Conservation (phyloP, 306 rosid species). For the Quercus engelmannii region DNA sequence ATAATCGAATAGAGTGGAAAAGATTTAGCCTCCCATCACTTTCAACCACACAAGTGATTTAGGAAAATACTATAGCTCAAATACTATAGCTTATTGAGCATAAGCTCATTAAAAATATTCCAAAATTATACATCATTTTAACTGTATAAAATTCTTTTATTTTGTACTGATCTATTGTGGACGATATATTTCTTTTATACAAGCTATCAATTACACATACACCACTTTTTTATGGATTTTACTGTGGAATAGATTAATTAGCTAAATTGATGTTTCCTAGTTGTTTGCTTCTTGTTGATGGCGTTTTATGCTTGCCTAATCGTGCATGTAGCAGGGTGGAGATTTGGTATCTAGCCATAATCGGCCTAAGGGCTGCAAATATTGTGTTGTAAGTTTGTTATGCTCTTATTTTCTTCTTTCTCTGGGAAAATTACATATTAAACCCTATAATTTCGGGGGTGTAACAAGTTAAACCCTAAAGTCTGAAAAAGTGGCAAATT, state of each 20-base stretch:
- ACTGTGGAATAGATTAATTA: neutral
- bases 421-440: no score
- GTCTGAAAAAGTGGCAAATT: no score
- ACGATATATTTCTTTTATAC: neutral
- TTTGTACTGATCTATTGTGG: neutral
- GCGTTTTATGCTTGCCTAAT: conserved; percentile 19
- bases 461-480: no score
- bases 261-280: neutral
- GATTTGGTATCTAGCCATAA: conserved; percentile 25
- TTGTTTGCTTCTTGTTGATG: conserved; percentile 22
- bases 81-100: neutral
- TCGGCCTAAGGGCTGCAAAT: conserved; percentile 54
- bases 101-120: neutral
- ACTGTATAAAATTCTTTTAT: neutral
- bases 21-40: neutral
- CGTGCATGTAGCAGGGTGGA: conserved; percentile 48
- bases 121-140: neutral
- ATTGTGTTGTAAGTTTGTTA: conserved; percentile 74
- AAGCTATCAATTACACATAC: neutral
- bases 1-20: neutral
- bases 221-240: neutral
- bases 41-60: neutral
- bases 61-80: neutral
- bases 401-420: conserved; percentile 9
- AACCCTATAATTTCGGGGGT: no score